Evolutionary conservation across 768 basidiomycete genomes (phyloP), one percentile per base, ranked within the genome.

Genomic region (Lactarius pseudohatsudake): DNA sequence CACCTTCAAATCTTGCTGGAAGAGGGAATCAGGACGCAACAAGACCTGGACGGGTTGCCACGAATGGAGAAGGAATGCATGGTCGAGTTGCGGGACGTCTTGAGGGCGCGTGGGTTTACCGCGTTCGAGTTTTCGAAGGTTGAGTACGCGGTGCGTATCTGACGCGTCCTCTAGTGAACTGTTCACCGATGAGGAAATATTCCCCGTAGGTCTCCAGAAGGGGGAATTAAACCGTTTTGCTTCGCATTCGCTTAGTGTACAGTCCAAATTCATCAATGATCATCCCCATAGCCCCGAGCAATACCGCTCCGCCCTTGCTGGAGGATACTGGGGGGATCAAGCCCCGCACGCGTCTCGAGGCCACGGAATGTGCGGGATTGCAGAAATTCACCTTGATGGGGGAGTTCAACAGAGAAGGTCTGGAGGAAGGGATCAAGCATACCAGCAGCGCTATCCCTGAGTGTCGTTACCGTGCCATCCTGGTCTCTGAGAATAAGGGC

Each of bases 271-370:
- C 16, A 50, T 22, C 45, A 38, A 60, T 74, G 77, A 65, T 81
- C 79, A 57, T 91, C 89, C 57, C 83, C 83, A 75, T 98, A 98
- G 11, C 91, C 93, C 68, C 89, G 84, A 45, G 96, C 94, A 56
- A 96, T 89, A 6, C 96, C 96, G 70, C 85, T 91, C 56, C 94
- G 79, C 0, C 96, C 96, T 75, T 96, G 91, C 77, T 97, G 93
- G 65, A 98, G 76, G 47, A 88, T 75, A 68, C 90, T 85, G 0
- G 96, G 95, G 1, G 81, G 83, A 72, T 96, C 92, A 74, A 91
- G 80, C 0, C 92, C 94, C 13, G 88, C 71, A 10, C 90, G 82
- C 26, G 85, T 77, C 65, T 98, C 96, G 30, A 98, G 79, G 1
- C 96, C 96, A 53, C 82, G 85, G 77, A 90, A 98, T 0, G 84